Base-by-base conservation (phyloP, 2,329 filamentous ascomycete species). In the Talaromyces marneffei region DNA sequence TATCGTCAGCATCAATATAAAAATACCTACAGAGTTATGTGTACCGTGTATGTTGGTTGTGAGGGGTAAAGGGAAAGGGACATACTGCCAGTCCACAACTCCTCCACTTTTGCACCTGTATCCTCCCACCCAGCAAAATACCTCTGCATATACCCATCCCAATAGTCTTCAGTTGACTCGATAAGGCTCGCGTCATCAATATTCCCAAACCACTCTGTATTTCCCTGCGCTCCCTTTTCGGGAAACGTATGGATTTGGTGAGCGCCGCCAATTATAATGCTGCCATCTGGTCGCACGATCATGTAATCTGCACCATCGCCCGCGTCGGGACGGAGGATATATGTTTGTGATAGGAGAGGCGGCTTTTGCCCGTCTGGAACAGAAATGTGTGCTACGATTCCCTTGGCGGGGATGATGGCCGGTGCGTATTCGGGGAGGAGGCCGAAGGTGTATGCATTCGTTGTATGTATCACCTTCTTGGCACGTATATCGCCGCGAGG, bases 381-480 rank as follows among this genome's bases (percentile, higher is more conserved):
- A 20, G 67, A 62, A 0, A 77, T 72, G 40, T 73, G 74, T 29
- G 70, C 72, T 64, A 74, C 76, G 12, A 76, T 70, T 0, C 90
- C 91, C n/a, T 89, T 82, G 10, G 88, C 87, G 0, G 92, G 92
- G 1, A 92, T 84, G 63, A 96, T 88, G 16, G 92, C 80, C 64
- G 87, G 85, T 2, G 83, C 79, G 67, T 95, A 88, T 35, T 78
- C 72, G 0, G 90, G 90, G 1, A 95, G 77, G 7, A 96, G 80
- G 62, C 87, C 83, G 1, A 89, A 90, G 0, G 90, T 92, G 73
- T 96, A 95, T 3, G 81, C 92, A 70, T 96, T 96, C 0, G 90
- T 93, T 5, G 91, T 89, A 20, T 96, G 83, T 18, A 96, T 81
- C 23, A 96, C 84, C 35, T 85, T 82, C 2, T 78, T 74, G 0